phyloP scores from a whole-genome alignment of 1,284 basidiomycete genomes.

The Malassezia dermatis region DNA sequence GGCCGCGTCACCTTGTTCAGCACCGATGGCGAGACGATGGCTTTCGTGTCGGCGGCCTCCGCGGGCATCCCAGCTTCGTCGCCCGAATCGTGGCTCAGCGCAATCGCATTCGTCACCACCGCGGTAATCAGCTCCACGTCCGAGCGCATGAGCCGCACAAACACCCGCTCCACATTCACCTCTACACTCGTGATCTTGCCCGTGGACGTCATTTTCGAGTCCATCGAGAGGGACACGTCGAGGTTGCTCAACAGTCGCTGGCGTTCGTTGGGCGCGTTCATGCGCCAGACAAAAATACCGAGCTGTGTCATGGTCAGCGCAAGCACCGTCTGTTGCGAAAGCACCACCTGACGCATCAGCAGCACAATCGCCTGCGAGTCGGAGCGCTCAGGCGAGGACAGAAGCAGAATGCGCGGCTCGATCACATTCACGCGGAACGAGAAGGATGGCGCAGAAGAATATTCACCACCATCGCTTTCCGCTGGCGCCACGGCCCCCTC shows the following conservation, averaged over 20 bases:
- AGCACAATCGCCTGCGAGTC: slow-evolving; percentile 81
- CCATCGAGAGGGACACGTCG: slow-evolving; percentile 75
- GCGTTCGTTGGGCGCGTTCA: slow-evolving; percentile 73
- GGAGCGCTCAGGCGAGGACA: slow-evolving; percentile 71
- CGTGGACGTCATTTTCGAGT: slow-evolving; percentile 63
- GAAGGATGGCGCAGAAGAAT: slow-evolving; percentile 22
- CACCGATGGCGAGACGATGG: background rate
- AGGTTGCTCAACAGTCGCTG: slow-evolving; percentile 89
- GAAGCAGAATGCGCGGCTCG: slow-evolving; percentile 75
- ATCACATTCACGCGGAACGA: slow-evolving; percentile 78
- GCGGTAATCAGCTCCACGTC: slow-evolving; percentile 82
- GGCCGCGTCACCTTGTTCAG: slow-evolving; percentile 1
- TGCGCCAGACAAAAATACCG: slow-evolving; percentile 82
- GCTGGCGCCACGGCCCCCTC: background rate
- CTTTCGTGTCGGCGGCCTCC: background rate
- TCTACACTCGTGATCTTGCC: slow-evolving; percentile 78
- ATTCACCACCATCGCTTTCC: background rate
- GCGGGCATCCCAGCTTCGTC: slow-evolving; percentile 18
- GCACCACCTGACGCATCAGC: slow-evolving; percentile 69
- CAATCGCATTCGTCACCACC: slow-evolving; percentile 78
- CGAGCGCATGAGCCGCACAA: slow-evolving; percentile 83
- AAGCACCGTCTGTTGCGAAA: slow-evolving; percentile 83
- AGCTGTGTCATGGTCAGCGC: slow-evolving; percentile 71
- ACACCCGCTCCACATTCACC: slow-evolving; percentile 62
- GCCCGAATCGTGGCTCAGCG: slow-evolving; percentile 51